Evolutionary conservation across 352 stramenopile genomes (phyloP), one percentile per base, ranked within the genome.

Genomic region (Phytopythium vexans): DNA sequence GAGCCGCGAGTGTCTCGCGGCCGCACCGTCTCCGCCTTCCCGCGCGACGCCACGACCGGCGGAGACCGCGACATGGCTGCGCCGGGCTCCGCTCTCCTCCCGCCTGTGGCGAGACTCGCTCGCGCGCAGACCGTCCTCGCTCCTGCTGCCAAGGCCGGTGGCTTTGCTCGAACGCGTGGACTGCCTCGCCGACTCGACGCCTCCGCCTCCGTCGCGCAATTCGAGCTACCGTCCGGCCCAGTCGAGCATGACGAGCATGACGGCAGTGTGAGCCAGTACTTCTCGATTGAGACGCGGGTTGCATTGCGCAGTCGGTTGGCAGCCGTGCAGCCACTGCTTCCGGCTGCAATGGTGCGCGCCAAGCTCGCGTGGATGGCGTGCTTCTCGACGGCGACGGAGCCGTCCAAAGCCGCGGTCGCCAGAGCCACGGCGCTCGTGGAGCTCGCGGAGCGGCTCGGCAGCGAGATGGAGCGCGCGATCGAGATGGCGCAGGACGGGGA

Each of bases 331-430:
- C 38, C 51, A 6, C 52, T 72, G 35, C 66, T 88, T 8, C 49
- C 54, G 7, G 54, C 57, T 9, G 55, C 85, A 39, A 57, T 90
- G 3, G 53, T 88, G n/a, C 68, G 72, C 36, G 56, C 60, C 31
- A 85, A 87, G 42, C 52, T 88, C 37, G 74, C 73, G 27, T 88
- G 77, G 74, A 85, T 88, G 77, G 67, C 71, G 49, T 88, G 77
- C 56, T 83, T 81, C 52, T 41, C 38, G 3, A n/a, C 34, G 8
- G 32, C 45, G 45, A 6, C 37, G 9, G 21, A 27, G 21, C 6
- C n/a, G 11, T 44, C 47, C 27, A 63, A 66, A 40, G 15, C 58
- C 16, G 64, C 60, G 14, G 33, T 46, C 27, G 14, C 10, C 32
- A 4, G 12, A 32, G 15, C 31, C 33, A 41, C 88, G 4, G 38